Base-by-base conservation (phyloP, 345 rosid genomes). In the Pelargonium nanum region DNA sequence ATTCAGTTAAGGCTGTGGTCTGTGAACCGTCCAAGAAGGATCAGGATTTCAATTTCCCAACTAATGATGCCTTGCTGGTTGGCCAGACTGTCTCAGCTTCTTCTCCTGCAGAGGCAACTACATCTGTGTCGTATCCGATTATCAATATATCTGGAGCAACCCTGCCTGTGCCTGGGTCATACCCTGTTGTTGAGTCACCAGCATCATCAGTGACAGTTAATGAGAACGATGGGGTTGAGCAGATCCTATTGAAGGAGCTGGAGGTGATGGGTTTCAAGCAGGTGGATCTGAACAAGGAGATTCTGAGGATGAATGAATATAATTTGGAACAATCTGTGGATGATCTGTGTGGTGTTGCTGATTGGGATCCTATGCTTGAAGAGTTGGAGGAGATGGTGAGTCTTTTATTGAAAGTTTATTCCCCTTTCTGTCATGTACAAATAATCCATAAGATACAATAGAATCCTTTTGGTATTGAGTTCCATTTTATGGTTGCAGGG, bases 221-320 rank as follows among this genome's bases (percentile, higher is more conserved):
- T 32, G 72, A 34, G 25, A 67, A 68, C 34, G 66, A 67, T 40
- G 71, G 44, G 17, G 63, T 77, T 17, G 94, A 84, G 84, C 54
- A 53, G 65, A 52, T 62, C 4, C 86, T 90, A 51, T 87, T 90
- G 16, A 86, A 77, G 78, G 96, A 90, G 66, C 92, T 90, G 0
- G 90, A 83, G 68, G 87, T 80, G 56, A 93, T 93, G 99, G 99
- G 99, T 55, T 89, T 93, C 81, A 90, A 80, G 83, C 87, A 85
- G 79, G 74, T 84, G 19, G 87, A 85, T 72, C 54, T 87, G 80
- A 88, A 94, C 86, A 89, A 85, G 82, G 92, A 87, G 79, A 65
- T 88, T 20, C 60, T 90, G 79, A 80, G 92, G 84, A 68, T 63
- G 70, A 88, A 87, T 8, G 80, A 81, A 54, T 94, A 84, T 65